Conservation (phyloP, 78 protist genomes). For the Capsaspora owczarzaki region DNA sequence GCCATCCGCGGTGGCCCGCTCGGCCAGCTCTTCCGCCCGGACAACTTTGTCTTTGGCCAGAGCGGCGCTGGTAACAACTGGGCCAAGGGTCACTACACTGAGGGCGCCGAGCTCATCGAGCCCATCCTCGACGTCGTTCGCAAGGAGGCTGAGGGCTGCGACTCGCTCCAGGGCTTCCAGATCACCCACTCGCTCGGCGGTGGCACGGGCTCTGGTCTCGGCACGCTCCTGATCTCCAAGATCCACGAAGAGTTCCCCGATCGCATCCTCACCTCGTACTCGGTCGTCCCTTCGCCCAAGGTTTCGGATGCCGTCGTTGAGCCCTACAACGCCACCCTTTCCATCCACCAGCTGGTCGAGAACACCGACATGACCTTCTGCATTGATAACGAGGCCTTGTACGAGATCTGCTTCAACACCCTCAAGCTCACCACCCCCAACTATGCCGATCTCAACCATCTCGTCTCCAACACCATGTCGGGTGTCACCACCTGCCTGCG, state of each 20-base stretch:
- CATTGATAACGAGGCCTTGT: constrained; percentile 97
- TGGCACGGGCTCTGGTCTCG: constrained; percentile 97
- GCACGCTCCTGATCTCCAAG: constrained; percentile 76
- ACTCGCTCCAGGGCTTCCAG: constrained; percentile 99
- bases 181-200: constrained; percentile 95
- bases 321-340: constrained; percentile 97
- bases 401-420: constrained; percentile 90
- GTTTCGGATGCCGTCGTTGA: constrained; percentile 95
- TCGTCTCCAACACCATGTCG: constrained; percentile 88
- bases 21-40: constrained; percentile 92
- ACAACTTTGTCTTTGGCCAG: constrained; percentile 84
- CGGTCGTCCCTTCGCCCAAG: constrained; percentile 96
- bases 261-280: constrained; percentile 92
- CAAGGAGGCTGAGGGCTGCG: constrained; percentile 94
- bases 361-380: constrained; percentile 89
- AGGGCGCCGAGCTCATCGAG: constrained; percentile 92
- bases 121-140: constrained; percentile 91
- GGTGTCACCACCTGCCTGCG: constrained; percentile 95
- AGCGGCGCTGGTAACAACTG: constrained; percentile 88
- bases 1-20: constrained; percentile 81
- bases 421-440: constrained; percentile 86
- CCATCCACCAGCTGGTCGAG: constrained; percentile 95
- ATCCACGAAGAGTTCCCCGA: constrained; percentile 95
- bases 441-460: constrained; percentile 93
- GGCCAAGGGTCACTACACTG: constrained; percentile 98